Evolutionary conservation across 495 filamentous ascomycete species (phyloP).

Genomic region (Polyplosphaeria fusca): DNA sequence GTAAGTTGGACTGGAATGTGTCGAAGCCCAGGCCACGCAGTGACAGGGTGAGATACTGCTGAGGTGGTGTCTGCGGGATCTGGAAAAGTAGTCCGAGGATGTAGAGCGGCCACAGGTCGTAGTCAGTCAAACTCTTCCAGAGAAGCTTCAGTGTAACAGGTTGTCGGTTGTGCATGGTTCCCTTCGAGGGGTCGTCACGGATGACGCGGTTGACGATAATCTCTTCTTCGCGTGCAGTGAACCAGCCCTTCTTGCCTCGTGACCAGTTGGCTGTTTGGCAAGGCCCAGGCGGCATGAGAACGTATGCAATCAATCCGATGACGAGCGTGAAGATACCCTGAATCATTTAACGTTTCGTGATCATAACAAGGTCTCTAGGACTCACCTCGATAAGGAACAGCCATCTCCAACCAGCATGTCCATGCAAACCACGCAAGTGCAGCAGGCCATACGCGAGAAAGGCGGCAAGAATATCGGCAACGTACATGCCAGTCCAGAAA

Average conservation of each 20-base stretch:
- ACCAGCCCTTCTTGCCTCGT: slow-evolving; percentile 72
- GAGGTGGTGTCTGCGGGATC: slow-evolving; percentile 53
- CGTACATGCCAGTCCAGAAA: slow-evolving; percentile 70
- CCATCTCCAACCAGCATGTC: slow-evolving; percentile 68
- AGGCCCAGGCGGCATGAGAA: slow-evolving; percentile 70
- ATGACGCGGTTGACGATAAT: slow-evolving; percentile 74
- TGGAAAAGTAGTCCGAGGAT: slow-evolving; percentile 56
- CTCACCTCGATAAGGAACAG: slow-evolving; percentile 57
- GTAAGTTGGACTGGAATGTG: slow-evolving; percentile 65
- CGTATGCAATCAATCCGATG: slow-evolving; percentile 61
- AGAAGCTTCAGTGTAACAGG: slow-evolving; percentile 56
- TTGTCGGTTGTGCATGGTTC: slow-evolving; percentile 57
- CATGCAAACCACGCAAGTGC: slow-evolving; percentile 59
- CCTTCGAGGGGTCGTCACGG: slow-evolving; percentile 68
- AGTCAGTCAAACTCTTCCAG: slow-evolving; percentile 60
- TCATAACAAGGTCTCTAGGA: neutral
- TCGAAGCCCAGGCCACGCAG: slow-evolving; percentile 59
- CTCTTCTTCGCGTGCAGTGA: slow-evolving; percentile 49
- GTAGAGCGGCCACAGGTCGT: slow-evolving; percentile 69
- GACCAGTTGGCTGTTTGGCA: slow-evolving; percentile 66
- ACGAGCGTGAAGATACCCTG: slow-evolving; percentile 55
- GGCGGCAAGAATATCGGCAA: slow-evolving; percentile 62
- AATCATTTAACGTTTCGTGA: neutral
- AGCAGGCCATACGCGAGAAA: slow-evolving; percentile 72
- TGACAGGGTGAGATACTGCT: slow-evolving; percentile 60